Base-by-base conservation (phyloP, 1,284 basidiomycete species). In the Sparassis latifolia region DNA sequence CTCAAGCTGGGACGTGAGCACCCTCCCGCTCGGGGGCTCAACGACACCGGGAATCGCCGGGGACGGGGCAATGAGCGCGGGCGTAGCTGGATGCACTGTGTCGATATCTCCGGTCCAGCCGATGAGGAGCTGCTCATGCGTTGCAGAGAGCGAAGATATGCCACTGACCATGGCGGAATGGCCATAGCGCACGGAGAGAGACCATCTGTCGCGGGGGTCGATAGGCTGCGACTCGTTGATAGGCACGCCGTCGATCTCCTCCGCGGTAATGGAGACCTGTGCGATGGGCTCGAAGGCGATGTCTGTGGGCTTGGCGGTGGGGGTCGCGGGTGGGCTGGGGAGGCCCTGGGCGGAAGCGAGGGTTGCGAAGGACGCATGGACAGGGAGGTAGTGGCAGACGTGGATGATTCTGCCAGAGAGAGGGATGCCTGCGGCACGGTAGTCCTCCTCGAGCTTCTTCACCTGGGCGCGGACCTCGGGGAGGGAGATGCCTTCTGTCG, bases 81-180 rank as follows among this genome's bases (percentile, higher is more conserved):
- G 43, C n/a, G 52, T 44, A 4, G 52, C 39, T 9, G 72, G 64
- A 12, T 69, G 64, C 7, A 71, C 63, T 10, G 78, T 67, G 20
- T 20, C 20, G 53, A 98, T 78, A 58, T 97, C 93, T 39, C 95
- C 96, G 0, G 91, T 92, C 89, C 95, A 97, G 31, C 92, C 96
- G 44, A 98, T 79, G 61, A 97, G 83, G 56, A 97, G 69, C 72
- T 99, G 92, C 57, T 93, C 85, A 67, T 96, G 90, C 0, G 88
- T 87, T 10, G 81, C 72, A 9, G 85, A 80, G 42, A 99, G 80
- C 3, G 86, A 89, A 51, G 86, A 82, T 62, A 98, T 94, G 37
- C 97, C 96, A 45, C 87, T 89, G 58, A 96, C 89, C 88, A 99
- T 92, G 5, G 96, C 96, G 4, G 92, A 84, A 68, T 99, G 96